These are phyloP conservation scores for Syzygium jambos DNA, from an alignment of 345 rosid species.

Conservation along the genomic window DNA sequence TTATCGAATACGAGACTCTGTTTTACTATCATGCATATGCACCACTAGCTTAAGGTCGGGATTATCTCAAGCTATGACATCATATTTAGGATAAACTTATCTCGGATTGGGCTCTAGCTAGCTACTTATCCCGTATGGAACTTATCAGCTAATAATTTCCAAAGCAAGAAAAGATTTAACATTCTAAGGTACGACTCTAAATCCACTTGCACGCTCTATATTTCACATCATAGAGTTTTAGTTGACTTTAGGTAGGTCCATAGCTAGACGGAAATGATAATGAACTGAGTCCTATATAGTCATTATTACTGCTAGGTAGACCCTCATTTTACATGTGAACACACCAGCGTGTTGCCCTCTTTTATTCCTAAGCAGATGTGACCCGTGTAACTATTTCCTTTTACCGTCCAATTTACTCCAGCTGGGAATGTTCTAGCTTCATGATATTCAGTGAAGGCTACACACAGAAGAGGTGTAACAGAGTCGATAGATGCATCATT, in stretches of 20 bases:
- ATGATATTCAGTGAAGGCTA: neutral
- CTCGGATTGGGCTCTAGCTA: neutral
- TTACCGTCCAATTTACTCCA: neutral
- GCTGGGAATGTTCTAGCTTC: neutral
- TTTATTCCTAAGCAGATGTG: neutral
- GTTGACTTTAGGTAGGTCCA: neutral
- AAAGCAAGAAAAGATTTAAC: neutral
- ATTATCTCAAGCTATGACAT: neutral
- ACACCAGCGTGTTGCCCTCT: neutral
- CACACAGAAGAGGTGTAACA: neutral
- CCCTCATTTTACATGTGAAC: neutral
- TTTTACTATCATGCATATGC: neutral
- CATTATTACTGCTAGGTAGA: neutral
- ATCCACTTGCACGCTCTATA: neutral
- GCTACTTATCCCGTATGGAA: neutral
- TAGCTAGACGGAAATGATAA: neutral
- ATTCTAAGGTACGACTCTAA: neutral
- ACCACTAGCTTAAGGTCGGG: neutral
- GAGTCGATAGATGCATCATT: neutral
- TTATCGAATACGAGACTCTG: neutral
- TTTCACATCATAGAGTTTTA: neutral
- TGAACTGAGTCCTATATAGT: neutral
- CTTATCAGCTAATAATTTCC: neutral
- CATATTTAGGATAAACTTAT: neutral
- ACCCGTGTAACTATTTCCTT: neutral